A percentile compares a stretch with the other conserved stretches of the same genome.
Conservation (phyloP, 768 basidiomycete genomes). For the Russula olivacea region DNA sequence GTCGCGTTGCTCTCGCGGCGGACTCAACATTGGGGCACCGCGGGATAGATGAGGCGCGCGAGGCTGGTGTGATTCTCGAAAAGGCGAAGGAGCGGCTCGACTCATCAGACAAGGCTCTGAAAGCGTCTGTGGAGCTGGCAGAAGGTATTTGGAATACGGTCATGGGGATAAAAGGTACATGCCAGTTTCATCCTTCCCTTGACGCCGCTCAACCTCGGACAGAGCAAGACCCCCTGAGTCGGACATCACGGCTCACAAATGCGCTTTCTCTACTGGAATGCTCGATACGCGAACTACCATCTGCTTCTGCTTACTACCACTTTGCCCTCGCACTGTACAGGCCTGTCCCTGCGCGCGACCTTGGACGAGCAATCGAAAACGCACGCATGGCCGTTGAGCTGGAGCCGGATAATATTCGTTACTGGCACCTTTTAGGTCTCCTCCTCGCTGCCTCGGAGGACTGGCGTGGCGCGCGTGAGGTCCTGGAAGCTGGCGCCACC, state of each 20-base stretch:
- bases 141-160: conserved; percentile 69
- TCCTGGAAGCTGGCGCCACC: conserved; percentile 71
- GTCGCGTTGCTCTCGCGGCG: conserved; percentile 39
- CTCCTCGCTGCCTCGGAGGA: conserved; percentile 73
- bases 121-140: conserved; percentile 56
- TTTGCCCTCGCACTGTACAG: conserved; percentile 71
- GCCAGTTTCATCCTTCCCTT: neutral
- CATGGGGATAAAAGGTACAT: conserved; percentile 63
- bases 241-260: conserved; percentile 51
- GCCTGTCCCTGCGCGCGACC: conserved; percentile 55
- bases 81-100: conserved; percentile 55
- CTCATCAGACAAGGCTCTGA: conserved; percentile 43
- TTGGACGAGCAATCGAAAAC: conserved; percentile 59
- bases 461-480: conserved; percentile 69
- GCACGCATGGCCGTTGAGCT: conserved; percentile 71
- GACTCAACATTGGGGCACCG: conserved; percentile 18
- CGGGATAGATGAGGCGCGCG: conserved; percentile 52
- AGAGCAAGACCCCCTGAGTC: conserved; percentile 64
- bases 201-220: neutral
- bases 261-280: conserved; percentile 47
- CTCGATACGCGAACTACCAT: conserved; percentile 45
- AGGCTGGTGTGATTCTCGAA: conserved; percentile 55
- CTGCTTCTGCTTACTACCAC: conserved; percentile 64
- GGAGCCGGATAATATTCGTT: conserved; percentile 55
- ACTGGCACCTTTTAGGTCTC: conserved; percentile 89